Percentiles rank a stretch among this genome's conserved stretches.
These are phyloP conservation scores for Musa schizocarpa DNA, from an alignment of 176 grass and related monocot genomes.

Conservation along the genomic window DNA sequence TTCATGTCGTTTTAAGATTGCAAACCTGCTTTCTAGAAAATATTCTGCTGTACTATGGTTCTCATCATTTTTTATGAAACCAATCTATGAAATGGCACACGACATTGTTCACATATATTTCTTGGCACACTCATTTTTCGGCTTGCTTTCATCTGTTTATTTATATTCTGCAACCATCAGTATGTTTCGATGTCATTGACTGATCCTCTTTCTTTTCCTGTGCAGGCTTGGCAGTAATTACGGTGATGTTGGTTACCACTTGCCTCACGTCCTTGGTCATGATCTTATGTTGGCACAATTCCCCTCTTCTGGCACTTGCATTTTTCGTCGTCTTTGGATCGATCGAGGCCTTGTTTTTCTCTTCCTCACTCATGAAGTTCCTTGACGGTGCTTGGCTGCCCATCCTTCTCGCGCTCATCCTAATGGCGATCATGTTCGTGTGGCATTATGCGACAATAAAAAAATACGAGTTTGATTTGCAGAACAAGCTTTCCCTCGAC, in stretches of 20 bases:
- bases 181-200: too few species aligned
- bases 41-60: too few species aligned
- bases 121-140: background rate
- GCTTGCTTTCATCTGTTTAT: background rate
- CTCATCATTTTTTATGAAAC: background rate
- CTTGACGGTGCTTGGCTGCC: conserved; percentile 21
- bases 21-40: too few species aligned
- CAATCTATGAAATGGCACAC: background rate
- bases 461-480: conserved; percentile 20
- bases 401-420: conserved; percentile 12
- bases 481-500: conserved; percentile 19
- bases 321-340: conserved; percentile 19
- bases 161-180: background rate
- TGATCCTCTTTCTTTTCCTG: background rate
- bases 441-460: conserved; percentile 17
- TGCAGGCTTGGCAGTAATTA: conserved; percentile 18
- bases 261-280: conserved; percentile 21
- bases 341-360: conserved; percentile 16
- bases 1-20: too few species aligned
- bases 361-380: conserved; percentile 15
- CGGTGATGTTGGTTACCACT: conserved; percentile 16
- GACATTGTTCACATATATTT: too few species aligned
- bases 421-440: conserved; percentile 9
- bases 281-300: conserved; percentile 12
- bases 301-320: conserved; percentile 1